Evolutionary conservation across 768 basidiomycete species (phyloP).

Genomic region (Glaciozyma antarctica): DNA sequence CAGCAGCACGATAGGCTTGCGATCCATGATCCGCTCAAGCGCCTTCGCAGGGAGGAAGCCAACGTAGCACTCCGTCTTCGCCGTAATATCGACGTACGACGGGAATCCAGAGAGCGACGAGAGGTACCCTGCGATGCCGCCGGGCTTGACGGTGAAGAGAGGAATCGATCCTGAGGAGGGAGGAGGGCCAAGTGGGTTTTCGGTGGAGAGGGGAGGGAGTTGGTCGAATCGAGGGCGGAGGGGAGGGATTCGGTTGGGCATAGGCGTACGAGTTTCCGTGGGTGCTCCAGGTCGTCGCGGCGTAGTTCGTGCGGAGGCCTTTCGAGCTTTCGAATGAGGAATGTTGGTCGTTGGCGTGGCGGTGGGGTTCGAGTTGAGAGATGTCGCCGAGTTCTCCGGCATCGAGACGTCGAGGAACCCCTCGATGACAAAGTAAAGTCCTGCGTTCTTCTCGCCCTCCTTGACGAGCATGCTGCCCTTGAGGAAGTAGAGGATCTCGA

Average conservation of each 20-base stretch:
- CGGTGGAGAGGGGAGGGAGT: too few relatives aligned
- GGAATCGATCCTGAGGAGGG: conserved; percentile 29
- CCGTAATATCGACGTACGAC: conserved; percentile 91
- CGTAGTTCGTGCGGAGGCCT: not conserved
- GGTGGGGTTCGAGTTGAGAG: not conserved
- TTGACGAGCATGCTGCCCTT: conserved; percentile 76
- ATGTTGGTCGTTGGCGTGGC: conserved; percentile 5
- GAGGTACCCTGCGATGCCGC: conserved; percentile 94
- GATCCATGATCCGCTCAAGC: conserved; percentile 79
- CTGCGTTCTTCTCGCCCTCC: conserved; percentile 67
- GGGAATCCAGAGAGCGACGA: conserved; percentile 82
- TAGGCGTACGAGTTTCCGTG: too few relatives aligned
- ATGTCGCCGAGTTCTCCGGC: conserved; percentile 44
- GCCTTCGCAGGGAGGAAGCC: conserved; percentile 84
- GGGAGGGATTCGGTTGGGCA: too few relatives aligned
- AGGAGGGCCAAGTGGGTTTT: too few relatives aligned
- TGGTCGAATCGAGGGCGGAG: too few relatives aligned
- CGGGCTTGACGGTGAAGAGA: conserved; percentile 90
- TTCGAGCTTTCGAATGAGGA: not conserved
- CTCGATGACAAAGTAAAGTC: conserved; percentile 88
- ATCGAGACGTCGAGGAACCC: conserved; percentile 88
- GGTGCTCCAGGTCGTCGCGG: too few relatives aligned
- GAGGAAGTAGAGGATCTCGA: conserved; percentile 87
- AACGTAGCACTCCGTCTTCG: conserved; percentile 97
- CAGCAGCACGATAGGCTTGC: conserved; percentile 85